Percentiles rank a stretch among this genome's conserved stretches.
These are phyloP conservation scores for Helotiales sp. DNA, from an alignment of 2,329 filamentous ascomycete species.

Conservation along the genomic window DNA sequence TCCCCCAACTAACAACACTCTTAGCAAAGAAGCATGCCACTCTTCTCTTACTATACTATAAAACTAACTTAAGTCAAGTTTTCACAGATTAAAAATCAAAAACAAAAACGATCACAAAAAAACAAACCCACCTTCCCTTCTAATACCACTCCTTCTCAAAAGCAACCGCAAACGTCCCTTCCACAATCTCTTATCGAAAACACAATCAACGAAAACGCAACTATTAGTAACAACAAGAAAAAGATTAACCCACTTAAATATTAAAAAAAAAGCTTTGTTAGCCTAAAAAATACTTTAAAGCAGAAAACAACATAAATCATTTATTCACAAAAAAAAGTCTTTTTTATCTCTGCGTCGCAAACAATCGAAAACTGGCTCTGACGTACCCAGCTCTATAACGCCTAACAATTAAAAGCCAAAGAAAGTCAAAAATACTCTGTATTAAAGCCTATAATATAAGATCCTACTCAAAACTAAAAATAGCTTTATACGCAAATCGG, in stretches of 20 bases:
- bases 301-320: slow-evolving; percentile 20
- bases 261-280: slow-evolving; percentile 25
- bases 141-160: background rate
- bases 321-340: slow-evolving; percentile 42
- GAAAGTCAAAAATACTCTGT: too few species aligned
- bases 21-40: too few species aligned
- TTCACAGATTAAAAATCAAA: slow-evolving; percentile 15
- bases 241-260: slow-evolving; percentile 36
- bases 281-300: too few species aligned
- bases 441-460: too few species aligned
- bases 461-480: too few species aligned
- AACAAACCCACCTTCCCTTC: background rate
- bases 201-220: background rate
- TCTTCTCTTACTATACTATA: slow-evolving; percentile 25
- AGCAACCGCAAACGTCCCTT: slow-evolving; percentile 10
- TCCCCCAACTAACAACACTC: too few species aligned
- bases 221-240: background rate
- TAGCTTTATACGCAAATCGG: too few species aligned
- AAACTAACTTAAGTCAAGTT: slow-evolving; percentile 15
- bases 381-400: slow-evolving; percentile 46
- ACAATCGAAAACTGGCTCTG: slow-evolving; percentile 32
- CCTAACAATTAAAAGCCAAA: too few species aligned
- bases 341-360: slow-evolving; percentile 39
- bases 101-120: too few species aligned
- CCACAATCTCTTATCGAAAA: background rate